These are phyloP conservation scores for Sclerotinia spermophila DNA, from an alignment of 2,329 filamentous ascomycete species.

Conservation along the genomic window DNA sequence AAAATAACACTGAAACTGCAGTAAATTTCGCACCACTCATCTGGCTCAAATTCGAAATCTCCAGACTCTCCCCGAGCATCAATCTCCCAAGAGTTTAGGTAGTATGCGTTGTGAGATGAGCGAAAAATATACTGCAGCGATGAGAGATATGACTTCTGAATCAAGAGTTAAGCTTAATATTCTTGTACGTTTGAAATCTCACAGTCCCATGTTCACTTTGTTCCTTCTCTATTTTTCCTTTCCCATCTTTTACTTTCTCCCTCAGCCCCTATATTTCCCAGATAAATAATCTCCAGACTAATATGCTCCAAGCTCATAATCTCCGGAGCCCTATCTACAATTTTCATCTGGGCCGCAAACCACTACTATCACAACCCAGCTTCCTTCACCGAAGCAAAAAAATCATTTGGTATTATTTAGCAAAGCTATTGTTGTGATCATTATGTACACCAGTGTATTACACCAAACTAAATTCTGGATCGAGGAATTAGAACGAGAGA, in stretches of 20 bases:
- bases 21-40: background rate
- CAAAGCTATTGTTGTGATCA: background rate
- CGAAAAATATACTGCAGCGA: background rate
- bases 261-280: too few relatives aligned
- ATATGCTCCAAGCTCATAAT: background rate
- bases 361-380: background rate
- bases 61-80: background rate
- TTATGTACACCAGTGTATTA: background rate
- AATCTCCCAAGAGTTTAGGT: background rate
- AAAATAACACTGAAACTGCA: background rate
- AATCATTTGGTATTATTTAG: background rate
- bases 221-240: background rate
- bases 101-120: background rate
- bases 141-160: slow-evolving; percentile 3
- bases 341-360: background rate
- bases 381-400: background rate
- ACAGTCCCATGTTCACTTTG: too few relatives aligned
- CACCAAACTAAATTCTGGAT: background rate
- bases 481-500: background rate
- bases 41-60: background rate
- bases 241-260: background rate
- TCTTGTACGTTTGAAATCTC: background rate
- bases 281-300: background rate
- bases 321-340: background rate
- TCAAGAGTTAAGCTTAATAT: slow-evolving; percentile 1